Evolutionary conservation across 768 basidiomycete species (phyloP), one percentile per base, ranked within the genome.

Genomic region (Boletus sp.): DNA sequence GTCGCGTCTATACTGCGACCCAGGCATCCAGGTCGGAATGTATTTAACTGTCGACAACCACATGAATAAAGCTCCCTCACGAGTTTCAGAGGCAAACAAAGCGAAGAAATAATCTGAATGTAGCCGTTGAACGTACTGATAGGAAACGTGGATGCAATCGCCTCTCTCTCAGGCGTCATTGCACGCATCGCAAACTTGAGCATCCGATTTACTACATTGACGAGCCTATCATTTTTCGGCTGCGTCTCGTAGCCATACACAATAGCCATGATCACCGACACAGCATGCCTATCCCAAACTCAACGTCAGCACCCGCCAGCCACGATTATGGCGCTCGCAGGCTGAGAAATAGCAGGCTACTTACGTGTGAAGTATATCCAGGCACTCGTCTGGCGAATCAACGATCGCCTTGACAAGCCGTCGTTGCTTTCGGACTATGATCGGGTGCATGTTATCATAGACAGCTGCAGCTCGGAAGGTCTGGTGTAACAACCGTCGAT

Each of bases 201-300:
- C 36, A 47, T 35, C 37, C 57, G 47, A 15, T 49, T 20, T 1
- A 58, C 41, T 4, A 54, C 33, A 42, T 58, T 8, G 2, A 58
- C 33, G 0, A 53, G 41, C 11, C 35, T 29, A 15, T 58, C 57
- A 7, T 39, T 36, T 18, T 36, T 48, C 3, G 52, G 47, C 15
- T 17, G 17, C 8, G 48, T 35, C 15, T 58, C 57, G 30, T 58
- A 58, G 15, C 52, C 57, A 10, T 66, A 61, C 46, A 57, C 35
- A 42, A 33, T 30, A 29, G 41, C 32, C 18, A 63, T 47, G 33
- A 69, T 62, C 49, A 75, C 69, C 63, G 74, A 56, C 63, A 63
- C 42, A 45, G 60, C 47, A 54, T 44, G 51, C 4, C 60, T 57
- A 39, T 40, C 20, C 15, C 32, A 54, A 33, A 32, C 35, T n/a